Evolutionary conservation across 176 grass and related monocot genomes (phyloP), one percentile per base, ranked within the genome.

Genomic region (Microstegium vimineum): DNA sequence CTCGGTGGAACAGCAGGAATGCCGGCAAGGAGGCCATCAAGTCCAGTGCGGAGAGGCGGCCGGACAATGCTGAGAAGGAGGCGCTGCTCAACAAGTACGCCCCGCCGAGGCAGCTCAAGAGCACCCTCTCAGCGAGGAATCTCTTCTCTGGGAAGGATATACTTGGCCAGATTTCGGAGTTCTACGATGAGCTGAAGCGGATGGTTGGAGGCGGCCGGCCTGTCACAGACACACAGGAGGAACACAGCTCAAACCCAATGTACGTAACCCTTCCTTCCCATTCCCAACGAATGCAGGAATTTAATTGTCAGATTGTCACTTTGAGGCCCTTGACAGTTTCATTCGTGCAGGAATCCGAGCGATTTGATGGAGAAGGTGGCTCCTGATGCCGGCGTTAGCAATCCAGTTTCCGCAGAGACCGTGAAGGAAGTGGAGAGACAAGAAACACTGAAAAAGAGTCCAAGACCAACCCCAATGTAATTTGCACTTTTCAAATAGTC

Each of bases 71-170:
- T 23, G 91, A 87, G 78, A 84, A 74, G 76, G 91, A 99, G 86
- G 80, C 65, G 46, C 80, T 89, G 62, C 83, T 88, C 40, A 59
- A 86, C 64, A 89, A 91, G 81, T 82, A 82, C 67, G 51, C 36
- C 0, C 40, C 75, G 15, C 89, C 88, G 27, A 89, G 74, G 72
- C 93, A 92, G 80, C 96, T 92, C 64, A 95, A 74, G 86, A 99
- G 93, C 87, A 99, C 93, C 7, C 81, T 95, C 73, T 99, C 96
- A 10, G 93, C 91, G n/a, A 99, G 93, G 73, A 99, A 99, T 78
- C 87, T 99, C 60, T 99, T 99, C 81, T 92, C 96, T 37, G 93
- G 93, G 25, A 93, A 59, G 79, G 96, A 99, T 81, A 90, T 95
- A 54, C 79, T 99, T 86, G 84, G 85, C 57, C 96, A 99, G 87